These are phyloP conservation scores for Acer yangbiense DNA, from an alignment of 345 rosid species.

Conservation along the genomic window DNA sequence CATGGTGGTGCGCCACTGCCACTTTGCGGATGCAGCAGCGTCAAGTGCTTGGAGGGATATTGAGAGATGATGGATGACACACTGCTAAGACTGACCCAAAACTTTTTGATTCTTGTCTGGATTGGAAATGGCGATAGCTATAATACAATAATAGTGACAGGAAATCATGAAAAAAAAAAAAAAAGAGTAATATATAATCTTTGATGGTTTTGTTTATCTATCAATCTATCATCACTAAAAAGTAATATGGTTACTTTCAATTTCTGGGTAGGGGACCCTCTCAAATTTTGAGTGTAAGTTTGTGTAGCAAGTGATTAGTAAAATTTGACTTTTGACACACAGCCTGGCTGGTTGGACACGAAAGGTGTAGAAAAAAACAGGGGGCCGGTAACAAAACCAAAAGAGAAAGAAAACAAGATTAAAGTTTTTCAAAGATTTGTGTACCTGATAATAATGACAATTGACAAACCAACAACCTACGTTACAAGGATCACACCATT, in stretches of 20 bases:
- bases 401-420: neutral
- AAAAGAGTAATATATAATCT: neutral
- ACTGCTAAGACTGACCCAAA: neutral
- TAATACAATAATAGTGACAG: conserved; percentile 14
- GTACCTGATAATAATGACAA: conserved; percentile 1
- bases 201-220: neutral
- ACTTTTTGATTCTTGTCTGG: conserved; percentile 24
- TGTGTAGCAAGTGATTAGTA: neutral
- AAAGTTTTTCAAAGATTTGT: neutral
- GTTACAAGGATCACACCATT: neutral
- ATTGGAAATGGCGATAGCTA: conserved; percentile 24
- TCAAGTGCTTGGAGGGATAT: neutral
- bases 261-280: neutral
- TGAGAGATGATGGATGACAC: conserved; percentile 15
- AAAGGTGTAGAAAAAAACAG: neutral
- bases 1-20: neutral
- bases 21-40: neutral
- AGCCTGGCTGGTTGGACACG: neutral
- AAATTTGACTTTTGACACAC: neutral
- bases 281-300: neutral
- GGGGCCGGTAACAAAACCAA: neutral
- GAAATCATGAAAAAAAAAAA: neutral
- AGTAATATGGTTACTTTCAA: neutral
- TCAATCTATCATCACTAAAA: neutral
- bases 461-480: no score